Conservation (phyloP, 495 filamentous ascomycete genomes). For the Xylaria cubensis region DNA sequence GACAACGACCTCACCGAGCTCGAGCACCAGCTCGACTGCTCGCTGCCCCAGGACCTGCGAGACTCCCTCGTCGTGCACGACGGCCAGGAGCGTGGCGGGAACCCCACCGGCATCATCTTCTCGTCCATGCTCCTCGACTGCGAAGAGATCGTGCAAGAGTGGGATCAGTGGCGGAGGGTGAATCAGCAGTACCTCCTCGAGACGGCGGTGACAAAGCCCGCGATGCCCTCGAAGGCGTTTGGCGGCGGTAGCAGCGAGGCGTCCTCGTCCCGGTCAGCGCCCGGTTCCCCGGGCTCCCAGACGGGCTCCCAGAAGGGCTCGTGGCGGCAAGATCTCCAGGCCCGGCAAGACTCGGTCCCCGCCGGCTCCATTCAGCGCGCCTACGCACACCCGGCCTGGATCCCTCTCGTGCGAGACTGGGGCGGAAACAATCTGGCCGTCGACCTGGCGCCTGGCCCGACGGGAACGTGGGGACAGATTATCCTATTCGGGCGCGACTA, state of each 20-base stretch:
- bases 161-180: conserved; percentile 93
- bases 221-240: conserved; percentile 69
- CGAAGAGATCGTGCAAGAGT: conserved; percentile 98
- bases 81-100: conserved; percentile 91
- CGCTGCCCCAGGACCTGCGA: conserved; percentile 89
- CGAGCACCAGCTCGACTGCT: conserved; percentile 95
- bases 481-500: conserved; percentile 98
- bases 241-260: conserved; percentile 58
- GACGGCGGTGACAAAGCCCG: conserved; percentile 60
- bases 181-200: conserved; percentile 82
- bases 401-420: conserved; percentile 96
- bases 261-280: conserved; percentile 55
- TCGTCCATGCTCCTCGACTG: conserved; percentile 95
- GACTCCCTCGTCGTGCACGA: conserved; percentile 92
- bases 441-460: conserved; percentile 90
- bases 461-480: conserved; percentile 92
- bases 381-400: conserved; percentile 95
- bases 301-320: conserved; percentile 60
- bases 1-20: conserved; percentile 96
- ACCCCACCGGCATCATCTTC: conserved; percentile 92
- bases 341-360: conserved; percentile 88
- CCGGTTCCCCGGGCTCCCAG: conserved; percentile 60
- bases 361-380: conserved; percentile 85
- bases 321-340: conserved; percentile 86
- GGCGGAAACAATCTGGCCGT: conserved; percentile 96